Base-by-base conservation (phyloP, 1,284 basidiomycete species). In the Cutaneotrichosporon mucoides region DNA sequence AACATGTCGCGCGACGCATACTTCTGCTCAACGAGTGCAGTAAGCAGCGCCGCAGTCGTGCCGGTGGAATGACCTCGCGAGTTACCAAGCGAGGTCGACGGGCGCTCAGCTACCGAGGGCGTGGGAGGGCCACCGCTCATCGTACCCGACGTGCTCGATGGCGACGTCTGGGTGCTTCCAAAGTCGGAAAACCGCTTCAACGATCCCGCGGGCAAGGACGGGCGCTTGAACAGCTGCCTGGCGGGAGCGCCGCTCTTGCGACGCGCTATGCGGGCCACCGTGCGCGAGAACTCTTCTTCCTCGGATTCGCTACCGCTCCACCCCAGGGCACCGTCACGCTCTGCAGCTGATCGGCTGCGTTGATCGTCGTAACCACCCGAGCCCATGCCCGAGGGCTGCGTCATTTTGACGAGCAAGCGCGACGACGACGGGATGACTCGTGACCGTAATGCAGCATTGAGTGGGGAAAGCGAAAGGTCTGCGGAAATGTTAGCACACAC, bases 221-320 rank as follows among this genome's bases (percentile, higher is more conserved):
- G 62, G 8, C 59, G 59, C 51, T 61, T 61, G 9, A 45, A 34
- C 9, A 64, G 41, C 7, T 49, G 50, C 16, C 54, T 55, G 45
- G 46, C 24, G 2, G 53, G 16, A 16, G 49, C 38, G 10, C 53
- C 41, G n/a, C 49, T 47, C 62, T 64, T 68, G 33, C 68, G 62
- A 15, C 38, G 45, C 6, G 61, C 57, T 13, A 73, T 66, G 12
- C 54, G 53, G 4, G 64, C 48, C 12, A 71, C 63, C 3, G 66
- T 64, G 44, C 60, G 52, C 6, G 65, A 61, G 61, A 69, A 73
- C 51, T 70, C 71, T 41, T 75, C 73, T 53, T 74, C 73, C 53
- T 75, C 73, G 6, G 67, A 69, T 44, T 75, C 73, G 45, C 66
- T 68, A 3, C 73, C 71, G 34, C 66, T 67, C 71, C 72, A 74